Evolutionary conservation across 116 monocot species (phyloP).

Genomic region (Iris pallida): DNA sequence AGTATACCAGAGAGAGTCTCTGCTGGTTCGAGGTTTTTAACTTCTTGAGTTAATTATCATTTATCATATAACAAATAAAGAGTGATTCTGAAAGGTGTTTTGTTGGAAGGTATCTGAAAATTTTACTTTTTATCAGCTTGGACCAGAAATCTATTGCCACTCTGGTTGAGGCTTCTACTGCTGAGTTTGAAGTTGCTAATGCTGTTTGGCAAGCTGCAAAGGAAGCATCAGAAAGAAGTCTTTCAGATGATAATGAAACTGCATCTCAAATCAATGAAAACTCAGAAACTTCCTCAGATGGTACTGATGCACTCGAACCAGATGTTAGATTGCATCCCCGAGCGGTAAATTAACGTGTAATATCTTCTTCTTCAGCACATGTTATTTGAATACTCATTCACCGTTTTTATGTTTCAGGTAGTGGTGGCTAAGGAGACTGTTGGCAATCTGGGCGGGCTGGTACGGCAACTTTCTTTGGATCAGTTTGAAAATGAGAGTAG

Average conservation of each 20-base stretch:
- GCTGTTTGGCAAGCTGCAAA: slow-evolving; percentile 64
- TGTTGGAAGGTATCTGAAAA: background rate
- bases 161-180: slow-evolving; percentile 74
- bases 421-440: slow-evolving; percentile 90
- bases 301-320: slow-evolving; percentile 41
- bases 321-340: slow-evolving; percentile 86
- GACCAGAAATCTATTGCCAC: slow-evolving; percentile 76
- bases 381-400: background rate
- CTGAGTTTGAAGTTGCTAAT: slow-evolving; percentile 70
- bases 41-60: slow-evolving; percentile 1
- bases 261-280: slow-evolving; percentile 26
- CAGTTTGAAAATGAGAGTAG: slow-evolving; percentile 99
- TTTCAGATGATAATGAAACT: slow-evolving; percentile 38
- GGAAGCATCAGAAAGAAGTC: slow-evolving; percentile 42
- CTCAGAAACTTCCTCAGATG: slow-evolving; percentile 27
- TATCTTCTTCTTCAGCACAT: background rate
- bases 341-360: slow-evolving; percentile 85
- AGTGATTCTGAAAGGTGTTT: too few relatives aligned
- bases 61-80: background rate
- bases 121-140: slow-evolving; percentile 35
- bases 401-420: slow-evolving; percentile 42
- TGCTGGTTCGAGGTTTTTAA: slow-evolving; percentile 48
- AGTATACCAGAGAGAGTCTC: slow-evolving; percentile 22
- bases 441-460: slow-evolving; percentile 70
- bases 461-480: slow-evolving; percentile 82